Conservation (phyloP, 2,329 filamentous ascomycete species). For the Phaeophleospora eucalypticola region DNA sequence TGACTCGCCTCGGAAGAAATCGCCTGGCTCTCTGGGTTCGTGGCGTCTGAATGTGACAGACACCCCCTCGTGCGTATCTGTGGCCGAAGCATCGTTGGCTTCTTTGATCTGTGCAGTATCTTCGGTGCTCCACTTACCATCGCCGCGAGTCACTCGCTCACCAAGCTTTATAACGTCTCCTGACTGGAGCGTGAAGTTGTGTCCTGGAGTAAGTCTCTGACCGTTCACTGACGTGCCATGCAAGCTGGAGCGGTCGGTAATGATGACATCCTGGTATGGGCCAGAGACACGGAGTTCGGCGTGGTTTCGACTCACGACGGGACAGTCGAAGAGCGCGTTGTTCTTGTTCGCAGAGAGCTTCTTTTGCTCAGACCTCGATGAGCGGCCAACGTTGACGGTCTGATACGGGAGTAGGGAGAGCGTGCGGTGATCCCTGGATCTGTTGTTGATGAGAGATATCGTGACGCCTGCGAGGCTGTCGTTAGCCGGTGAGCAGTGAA, state of each 20-base stretch:
- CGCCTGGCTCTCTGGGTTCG: conserved; percentile 4
- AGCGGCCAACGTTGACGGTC: conserved; percentile 39
- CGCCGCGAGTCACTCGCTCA: conserved; percentile 24
- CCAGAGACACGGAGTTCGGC: conserved; percentile 26
- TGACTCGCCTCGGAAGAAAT: conserved; percentile 2
- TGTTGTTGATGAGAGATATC: conserved; percentile 18
- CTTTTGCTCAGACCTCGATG: conserved; percentile 39
- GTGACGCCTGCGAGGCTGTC: conserved; percentile 13
- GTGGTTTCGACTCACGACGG: conserved; percentile 35
- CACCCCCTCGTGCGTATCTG: conserved; percentile 29
- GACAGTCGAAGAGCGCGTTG: conserved; percentile 36
- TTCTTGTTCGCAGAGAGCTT: conserved; percentile 20
- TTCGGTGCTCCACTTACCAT: conserved; percentile 19
- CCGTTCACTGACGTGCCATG: conserved; percentile 36
- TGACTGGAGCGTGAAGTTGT: conserved; percentile 16
- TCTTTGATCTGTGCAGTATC: conserved; percentile 2
- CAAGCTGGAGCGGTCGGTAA: conserved; percentile 31
- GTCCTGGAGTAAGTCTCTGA: conserved; percentile 17
- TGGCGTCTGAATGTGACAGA: conserved; percentile 19
- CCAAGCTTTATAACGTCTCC: conserved; percentile 33
- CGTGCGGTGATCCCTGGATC: conserved; percentile 11
- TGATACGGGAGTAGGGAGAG: conserved; percentile 17
- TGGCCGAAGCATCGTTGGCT: conserved; percentile 1
- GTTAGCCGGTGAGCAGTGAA: background rate
- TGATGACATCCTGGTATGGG: conserved; percentile 20